phyloP scores from a whole-genome alignment of 108 stramenopile species.

The Conticribra weissflogii region DNA sequence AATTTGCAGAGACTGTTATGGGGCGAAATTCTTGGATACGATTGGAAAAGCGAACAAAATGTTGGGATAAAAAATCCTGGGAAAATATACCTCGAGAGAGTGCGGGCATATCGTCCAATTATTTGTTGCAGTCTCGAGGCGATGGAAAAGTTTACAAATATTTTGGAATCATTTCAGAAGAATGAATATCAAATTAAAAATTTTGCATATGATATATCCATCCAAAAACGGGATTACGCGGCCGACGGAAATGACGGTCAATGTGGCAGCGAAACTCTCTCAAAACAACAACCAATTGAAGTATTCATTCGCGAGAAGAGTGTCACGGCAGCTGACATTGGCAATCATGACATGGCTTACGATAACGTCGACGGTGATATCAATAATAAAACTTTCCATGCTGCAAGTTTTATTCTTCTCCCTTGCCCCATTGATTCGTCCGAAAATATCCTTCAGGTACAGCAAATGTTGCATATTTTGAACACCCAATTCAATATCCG shows the following conservation, averaged over 20 bases:
- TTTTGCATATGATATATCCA: too few species aligned
- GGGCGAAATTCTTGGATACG: not conserved
- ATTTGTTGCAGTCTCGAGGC: conserved; percentile 45
- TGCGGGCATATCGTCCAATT: conserved; percentile 35
- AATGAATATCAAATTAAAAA: conserved; percentile 4
- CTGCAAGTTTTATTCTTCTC: conserved; percentile 48
- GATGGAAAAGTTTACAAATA: conserved; percentile 30
- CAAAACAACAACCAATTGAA: too few species aligned
- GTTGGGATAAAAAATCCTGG: conserved; percentile 1
- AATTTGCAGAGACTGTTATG: conserved; percentile 38
- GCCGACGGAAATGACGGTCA: conserved; percentile 30
- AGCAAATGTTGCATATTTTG: conserved; percentile 51
- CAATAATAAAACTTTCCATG: conserved; percentile 5
- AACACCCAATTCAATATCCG: conserved; percentile 52
- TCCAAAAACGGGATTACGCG: conserved; percentile 26
- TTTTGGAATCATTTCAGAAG: conserved; percentile 32
- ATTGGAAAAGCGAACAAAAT: not conserved
- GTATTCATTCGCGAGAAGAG: too few species aligned
- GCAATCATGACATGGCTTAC: too few species aligned
- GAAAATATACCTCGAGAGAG: conserved; percentile 29
- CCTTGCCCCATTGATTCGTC: conserved; percentile 50
- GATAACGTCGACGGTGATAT: too few species aligned
- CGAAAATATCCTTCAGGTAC: conserved; percentile 51
- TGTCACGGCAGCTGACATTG: too few species aligned
- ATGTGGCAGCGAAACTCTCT: too few species aligned